Base-by-base conservation (phyloP, 345 rosid genomes). In the Eucalyptus polyanthemos region DNA sequence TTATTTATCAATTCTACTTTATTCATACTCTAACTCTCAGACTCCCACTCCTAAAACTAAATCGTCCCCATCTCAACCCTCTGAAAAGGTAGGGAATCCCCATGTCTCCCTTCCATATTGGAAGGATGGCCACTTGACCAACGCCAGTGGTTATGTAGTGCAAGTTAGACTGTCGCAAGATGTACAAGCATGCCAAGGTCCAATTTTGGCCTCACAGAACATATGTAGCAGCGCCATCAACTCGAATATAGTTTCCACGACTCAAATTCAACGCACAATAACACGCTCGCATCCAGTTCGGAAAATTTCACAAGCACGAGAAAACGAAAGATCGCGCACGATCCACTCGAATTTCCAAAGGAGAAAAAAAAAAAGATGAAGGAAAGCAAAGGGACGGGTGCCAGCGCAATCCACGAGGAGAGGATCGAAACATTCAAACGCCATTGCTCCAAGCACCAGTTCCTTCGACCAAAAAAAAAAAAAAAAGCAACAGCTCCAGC, bases 11-110 rank as follows among this genome's bases (percentile, higher is more conserved):
- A 5, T 15, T 6, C 0, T 15, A 14, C 3, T 14, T 0, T 50
- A 50, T 50, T 50, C 3, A 0, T 2, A 6, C 51, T 50, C 16
- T 50, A 50, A 5, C 11, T 9, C 2, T 49, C 1, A 2, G 6
- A 5, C 3, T 13, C 1, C 51, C 16, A 50, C 15, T 50, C 1
- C 51, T 14, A 1, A 50, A 50, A 13, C 1, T 50, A 50, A 50
- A 50, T 14, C 51, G 1, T 50, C 49, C 0, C 49, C 11, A 45
- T 45, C 11, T 11, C 49, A 45, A 45, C 49, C 49, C 49, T 45
- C 11, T 9, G 11, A 9, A 9, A 45, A 45, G 4, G 4, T 45
- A 45, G 49, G 45, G 11, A 45, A 45, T 9, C 11, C 49, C 49
- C 49, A 45, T 45, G 49, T 45, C 47, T 45, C 17, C 50, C 17